phyloP scores from a whole-genome alignment of 2,329 filamentous ascomycete genomes.

The Stromatinia cepivora region DNA sequence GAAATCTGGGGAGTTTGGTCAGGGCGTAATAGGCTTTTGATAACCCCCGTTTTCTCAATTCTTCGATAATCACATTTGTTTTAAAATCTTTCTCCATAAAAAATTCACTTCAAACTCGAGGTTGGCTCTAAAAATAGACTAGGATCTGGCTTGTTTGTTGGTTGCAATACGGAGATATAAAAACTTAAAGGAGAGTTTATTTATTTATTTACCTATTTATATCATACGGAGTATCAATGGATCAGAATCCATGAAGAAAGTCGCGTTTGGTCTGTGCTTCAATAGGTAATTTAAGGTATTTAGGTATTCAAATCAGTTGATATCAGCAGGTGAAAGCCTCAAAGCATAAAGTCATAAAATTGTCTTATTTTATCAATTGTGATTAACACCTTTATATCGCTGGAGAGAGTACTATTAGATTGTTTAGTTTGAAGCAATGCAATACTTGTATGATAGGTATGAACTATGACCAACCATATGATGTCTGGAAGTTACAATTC shows the following conservation, averaged over 20 bases:
- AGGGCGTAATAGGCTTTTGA: constrained; percentile 14
- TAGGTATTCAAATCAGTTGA: background rate
- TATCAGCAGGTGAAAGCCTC: background rate
- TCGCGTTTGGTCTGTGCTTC: constrained; percentile 6
- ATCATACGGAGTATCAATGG: background rate
- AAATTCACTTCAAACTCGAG: background rate
- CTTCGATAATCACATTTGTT: constrained; percentile 17
- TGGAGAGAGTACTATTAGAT: background rate
- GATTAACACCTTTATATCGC: background rate
- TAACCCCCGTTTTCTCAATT: constrained; percentile 6
- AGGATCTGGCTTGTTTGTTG: background rate
- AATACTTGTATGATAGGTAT: background rate
- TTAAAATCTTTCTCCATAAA: background rate
- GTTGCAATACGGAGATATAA: background rate
- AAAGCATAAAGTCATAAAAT: background rate
- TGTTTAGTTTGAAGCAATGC: background rate
- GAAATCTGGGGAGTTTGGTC: constrained; percentile 11
- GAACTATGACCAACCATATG: background rate
- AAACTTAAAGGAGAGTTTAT: constrained; percentile 3
- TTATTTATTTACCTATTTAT: no score
- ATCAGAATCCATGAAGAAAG: background rate
- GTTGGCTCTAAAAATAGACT: constrained; percentile 6
- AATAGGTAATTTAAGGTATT: background rate
- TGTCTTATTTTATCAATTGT: background rate
- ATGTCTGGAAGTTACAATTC: background rate